These are phyloP conservation scores for Cyclotella choctawhatcheeana DNA, from an alignment of 108 stramenopile genomes.

Conservation along the genomic window DNA sequence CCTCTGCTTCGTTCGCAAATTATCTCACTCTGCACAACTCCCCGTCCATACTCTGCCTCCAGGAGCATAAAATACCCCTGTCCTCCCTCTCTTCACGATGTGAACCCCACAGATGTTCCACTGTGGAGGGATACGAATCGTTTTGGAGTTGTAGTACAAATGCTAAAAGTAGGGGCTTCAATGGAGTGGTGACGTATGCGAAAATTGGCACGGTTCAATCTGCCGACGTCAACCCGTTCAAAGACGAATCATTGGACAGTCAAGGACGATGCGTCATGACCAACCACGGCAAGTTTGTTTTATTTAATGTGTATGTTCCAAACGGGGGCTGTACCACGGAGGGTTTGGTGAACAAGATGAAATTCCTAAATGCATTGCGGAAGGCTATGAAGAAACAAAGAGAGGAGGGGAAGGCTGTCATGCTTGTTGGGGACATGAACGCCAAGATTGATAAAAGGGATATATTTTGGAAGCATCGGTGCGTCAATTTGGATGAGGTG, in stretches of 20 bases:
- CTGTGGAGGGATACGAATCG: constrained; percentile 71
- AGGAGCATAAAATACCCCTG: constrained; percentile 90
- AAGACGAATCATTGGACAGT: constrained; percentile 70
- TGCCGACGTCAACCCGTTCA: constrained; percentile 67
- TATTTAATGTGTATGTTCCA: constrained; percentile 96
- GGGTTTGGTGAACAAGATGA: constrained; percentile 74
- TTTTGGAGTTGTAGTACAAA: constrained; percentile 87
- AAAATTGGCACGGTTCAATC: constrained; percentile 53
- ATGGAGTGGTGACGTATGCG: constrained; percentile 92
- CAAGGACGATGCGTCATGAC: constrained; percentile 92
- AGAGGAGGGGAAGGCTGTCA: constrained; percentile 61
- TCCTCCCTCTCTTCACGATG: constrained; percentile 63
- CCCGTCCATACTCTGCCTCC: constrained; percentile 86
- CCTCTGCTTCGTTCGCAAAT: constrained; percentile 54
- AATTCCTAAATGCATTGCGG: constrained; percentile 81
- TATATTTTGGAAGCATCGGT: constrained; percentile 67
- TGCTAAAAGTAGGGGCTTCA: constrained; percentile 68
- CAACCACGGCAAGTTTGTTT: constrained; percentile 84
- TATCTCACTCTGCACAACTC: constrained; percentile 64
- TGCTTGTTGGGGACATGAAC: constrained; percentile 92
- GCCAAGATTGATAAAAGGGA: constrained; percentile 68
- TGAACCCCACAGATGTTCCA: constrained; percentile 69
- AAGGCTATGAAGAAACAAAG: constrained; percentile 74
- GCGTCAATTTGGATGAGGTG: constrained; percentile 66
- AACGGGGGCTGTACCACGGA: constrained; percentile 50